Evolutionary conservation across 2,329 filamentous ascomycete species (phyloP), one percentile per base, ranked within the genome.

Genomic region (Chaetomium sp.): DNA sequence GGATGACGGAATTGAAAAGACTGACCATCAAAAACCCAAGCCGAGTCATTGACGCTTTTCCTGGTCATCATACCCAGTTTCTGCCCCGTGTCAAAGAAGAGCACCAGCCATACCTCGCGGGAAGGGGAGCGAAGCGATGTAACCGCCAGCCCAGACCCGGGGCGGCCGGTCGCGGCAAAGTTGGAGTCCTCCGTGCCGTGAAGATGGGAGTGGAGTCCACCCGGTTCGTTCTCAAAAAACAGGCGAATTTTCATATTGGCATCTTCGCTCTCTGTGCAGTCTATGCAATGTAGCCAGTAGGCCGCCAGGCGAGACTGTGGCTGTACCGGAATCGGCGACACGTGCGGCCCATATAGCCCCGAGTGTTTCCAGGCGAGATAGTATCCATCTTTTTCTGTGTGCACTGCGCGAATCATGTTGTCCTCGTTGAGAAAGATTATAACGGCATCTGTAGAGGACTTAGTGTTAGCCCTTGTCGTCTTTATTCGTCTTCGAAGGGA

Each of bases 21-120:
- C 23, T 53, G 9, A 53, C 27, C 50, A 12, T 53, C 50, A 16
- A 13, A 4, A 5, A 31, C 50, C 23, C 27, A 53, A 27, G 23
- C 12, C 25, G 23, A 53, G 9, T 31, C 50, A 29, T 12, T 33
- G 31, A 10, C 31, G 10, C 31, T 53, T 3, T 31, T 31, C 50
- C 50, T 29, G 50, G 5, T 25, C 50, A 29, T 53, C 50, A 53
- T 53, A 13, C 23, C 50, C 50, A 53, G 27, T 19, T 53, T 53
- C 4, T 53, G 23, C 10, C 50, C 50, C 50, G 27, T 10, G 16
- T 53, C 50, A 53, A 53, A 53, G 27, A 53, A 53, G 9, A 53
- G 31, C 12, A 27, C 7, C 50, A 53, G 19, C 50, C 21, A 13
- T 19, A 10, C 12, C 23, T 29, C 50, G 23, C 27, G 10, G 16